Percentiles rank a stretch among this genome's conserved stretches.
These are phyloP conservation scores for Sporothrix variecibatus DNA, from an alignment of 2,329 filamentous ascomycete genomes.

Conservation along the genomic window DNA sequence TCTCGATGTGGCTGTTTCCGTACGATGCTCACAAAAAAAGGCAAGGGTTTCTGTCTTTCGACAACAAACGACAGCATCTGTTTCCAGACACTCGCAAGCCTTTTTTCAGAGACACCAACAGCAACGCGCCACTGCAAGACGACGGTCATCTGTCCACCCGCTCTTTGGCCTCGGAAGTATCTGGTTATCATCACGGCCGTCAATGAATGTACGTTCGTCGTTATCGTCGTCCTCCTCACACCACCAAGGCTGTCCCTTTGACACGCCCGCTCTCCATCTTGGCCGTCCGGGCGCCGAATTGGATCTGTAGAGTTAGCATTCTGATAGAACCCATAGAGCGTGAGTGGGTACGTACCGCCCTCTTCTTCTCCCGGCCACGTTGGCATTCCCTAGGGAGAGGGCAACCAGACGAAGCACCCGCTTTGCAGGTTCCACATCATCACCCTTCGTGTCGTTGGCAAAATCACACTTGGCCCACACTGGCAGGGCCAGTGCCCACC, in stretches of 20 bases:
- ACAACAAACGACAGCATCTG: conserved; percentile 48
- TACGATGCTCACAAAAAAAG: neutral
- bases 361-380: conserved; percentile 87
- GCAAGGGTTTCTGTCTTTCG: conserved; percentile 21
- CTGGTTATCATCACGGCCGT: conserved; percentile 69
- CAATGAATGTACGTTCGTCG: conserved; percentile 14
- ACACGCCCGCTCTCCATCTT: conserved; percentile 74
- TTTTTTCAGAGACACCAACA: neutral
- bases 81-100: neutral
- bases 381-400: conserved; percentile 68
- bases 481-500: conserved; percentile 72
- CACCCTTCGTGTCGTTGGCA: conserved; percentile 44
- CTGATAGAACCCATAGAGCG: neutral
- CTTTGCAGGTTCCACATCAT: conserved; percentile 72
- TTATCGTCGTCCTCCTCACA: conserved; percentile 32
- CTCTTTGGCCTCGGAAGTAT: conserved; percentile 67
- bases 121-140: conserved; percentile 30
- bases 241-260: conserved; percentile 66
- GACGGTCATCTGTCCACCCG: neutral
- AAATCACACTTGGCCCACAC: conserved; percentile 91
- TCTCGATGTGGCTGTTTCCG: neutral
- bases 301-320: conserved; percentile 55
- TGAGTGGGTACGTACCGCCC: conserved; percentile 63
- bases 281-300: conserved; percentile 79
- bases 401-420: conserved; percentile 77